phyloP scores from a whole-genome alignment of 163 green algal species.

The Scenedesmus sp. region DNA sequence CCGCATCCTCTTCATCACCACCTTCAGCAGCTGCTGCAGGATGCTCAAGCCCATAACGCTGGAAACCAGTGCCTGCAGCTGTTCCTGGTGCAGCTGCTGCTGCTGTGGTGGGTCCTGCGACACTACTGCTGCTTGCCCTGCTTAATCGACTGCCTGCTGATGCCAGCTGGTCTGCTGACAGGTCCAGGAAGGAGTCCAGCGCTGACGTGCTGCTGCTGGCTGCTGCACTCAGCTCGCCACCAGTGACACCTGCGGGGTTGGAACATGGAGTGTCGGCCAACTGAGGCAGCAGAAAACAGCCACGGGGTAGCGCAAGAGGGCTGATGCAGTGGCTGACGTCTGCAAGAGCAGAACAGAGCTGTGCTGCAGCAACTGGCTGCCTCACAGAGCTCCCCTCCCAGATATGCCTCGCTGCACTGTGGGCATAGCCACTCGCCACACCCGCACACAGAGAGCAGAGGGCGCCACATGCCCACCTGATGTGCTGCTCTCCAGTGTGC shows the following conservation, averaged over 20 bases:
- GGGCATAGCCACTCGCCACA: background rate
- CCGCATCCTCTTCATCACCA: background rate
- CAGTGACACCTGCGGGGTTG: background rate
- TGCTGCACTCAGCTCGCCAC: background rate
- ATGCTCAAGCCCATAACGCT: constrained; percentile 65
- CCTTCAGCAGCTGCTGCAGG: constrained; percentile 25
- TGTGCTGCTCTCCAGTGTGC: background rate
- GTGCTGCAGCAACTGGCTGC: too few species aligned
- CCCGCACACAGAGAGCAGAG: background rate
- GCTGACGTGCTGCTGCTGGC: constrained; percentile 52
- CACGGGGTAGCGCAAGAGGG: too few species aligned
- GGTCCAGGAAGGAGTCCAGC: constrained; percentile 67
- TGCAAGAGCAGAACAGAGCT: too few species aligned
- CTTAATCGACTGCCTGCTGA: background rate
- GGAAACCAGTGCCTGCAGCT: constrained; percentile 55
- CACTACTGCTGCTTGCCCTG: background rate
- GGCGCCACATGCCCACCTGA: constrained; percentile 1
- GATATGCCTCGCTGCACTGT: too few species aligned
- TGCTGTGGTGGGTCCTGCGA: background rate
- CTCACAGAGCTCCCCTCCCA: too few species aligned
- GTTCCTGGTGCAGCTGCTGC: background rate
- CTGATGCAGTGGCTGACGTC: too few species aligned
- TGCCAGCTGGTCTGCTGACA: constrained; percentile 49
- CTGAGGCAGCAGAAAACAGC: background rate
- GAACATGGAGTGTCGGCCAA: background rate